phyloP scores from a whole-genome alignment of 108 stramenopile species.

The Skeletonema grethae region DNA sequence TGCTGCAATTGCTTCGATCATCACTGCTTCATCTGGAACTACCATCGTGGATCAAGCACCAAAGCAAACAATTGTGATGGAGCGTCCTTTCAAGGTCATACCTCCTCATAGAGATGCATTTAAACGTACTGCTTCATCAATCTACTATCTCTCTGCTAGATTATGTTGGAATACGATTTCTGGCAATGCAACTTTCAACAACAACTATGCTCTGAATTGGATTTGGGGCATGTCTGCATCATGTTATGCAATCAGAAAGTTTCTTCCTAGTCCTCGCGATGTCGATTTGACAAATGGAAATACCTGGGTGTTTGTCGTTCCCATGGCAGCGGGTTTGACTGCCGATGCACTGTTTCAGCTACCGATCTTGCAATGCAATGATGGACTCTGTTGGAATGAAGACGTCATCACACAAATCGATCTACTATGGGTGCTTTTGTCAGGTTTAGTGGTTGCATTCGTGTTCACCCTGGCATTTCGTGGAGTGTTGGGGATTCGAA shows the following conservation, averaged over 20 bases:
- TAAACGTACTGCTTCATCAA: constrained; percentile 24
- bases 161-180: constrained; percentile 20
- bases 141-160: constrained; percentile 26
- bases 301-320: constrained; percentile 40
- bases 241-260: constrained; percentile 19
- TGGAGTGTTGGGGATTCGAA: constrained; percentile 27
- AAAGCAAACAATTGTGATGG: constrained; percentile 21
- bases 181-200: background rate
- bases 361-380: constrained; percentile 13
- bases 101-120: constrained; percentile 47
- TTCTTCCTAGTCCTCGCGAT: constrained; percentile 14
- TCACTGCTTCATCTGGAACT: constrained; percentile 22
- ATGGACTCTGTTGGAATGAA: constrained; percentile 18
- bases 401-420: constrained; percentile 18
- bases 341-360: constrained; percentile 33
- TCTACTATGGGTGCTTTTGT: constrained; percentile 20
- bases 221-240: constrained; percentile 3
- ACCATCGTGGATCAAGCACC: constrained; percentile 23
- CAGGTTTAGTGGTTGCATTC: constrained; percentile 37
- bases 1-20: constrained; percentile 13
- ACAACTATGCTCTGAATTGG: constrained; percentile 9
- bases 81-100: constrained; percentile 14
- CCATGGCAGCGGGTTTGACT: constrained; percentile 33
- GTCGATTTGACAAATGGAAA: constrained; percentile 36
- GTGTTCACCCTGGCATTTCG: constrained; percentile 45